Percentiles rank a stretch among this genome's conserved stretches.
phyloP scores from a whole-genome alignment of 768 basidiomycete species.

The Glaciozyma martinii region DNA sequence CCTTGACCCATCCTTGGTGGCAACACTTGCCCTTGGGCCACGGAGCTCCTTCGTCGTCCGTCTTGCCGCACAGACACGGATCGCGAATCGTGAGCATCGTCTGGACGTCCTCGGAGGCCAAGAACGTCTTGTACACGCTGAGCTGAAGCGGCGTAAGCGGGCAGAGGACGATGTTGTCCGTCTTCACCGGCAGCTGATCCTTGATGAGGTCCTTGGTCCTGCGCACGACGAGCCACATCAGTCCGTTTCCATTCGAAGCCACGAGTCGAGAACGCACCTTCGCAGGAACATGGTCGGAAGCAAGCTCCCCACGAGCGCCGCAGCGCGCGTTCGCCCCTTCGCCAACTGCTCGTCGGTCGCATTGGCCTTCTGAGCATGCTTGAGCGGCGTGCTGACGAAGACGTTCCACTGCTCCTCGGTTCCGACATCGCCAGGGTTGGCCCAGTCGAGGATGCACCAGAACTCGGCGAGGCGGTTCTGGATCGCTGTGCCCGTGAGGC shows the following conservation, averaged over 20 bases:
- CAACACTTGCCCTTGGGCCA: slow-evolving; percentile 56
- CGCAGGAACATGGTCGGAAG: slow-evolving; percentile 76
- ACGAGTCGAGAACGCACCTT: slow-evolving; percentile 45
- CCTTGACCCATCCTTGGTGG: slow-evolving; percentile 38
- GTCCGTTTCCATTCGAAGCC: slow-evolving; percentile 51
- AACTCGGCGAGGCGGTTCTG: slow-evolving; percentile 87
- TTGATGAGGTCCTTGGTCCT: slow-evolving; percentile 21
- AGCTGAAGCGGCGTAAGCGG: slow-evolving; percentile 67
- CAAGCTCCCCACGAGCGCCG: slow-evolving; percentile 55
- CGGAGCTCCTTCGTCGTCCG: slow-evolving; percentile 31
- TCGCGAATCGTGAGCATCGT: slow-evolving; percentile 64
- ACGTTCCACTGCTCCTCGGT: slow-evolving; percentile 51
- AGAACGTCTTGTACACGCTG: slow-evolving; percentile 50
- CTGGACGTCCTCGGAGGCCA: slow-evolving; percentile 54
- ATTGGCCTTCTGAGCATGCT: slow-evolving; percentile 56
- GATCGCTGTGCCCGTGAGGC: slow-evolving; percentile 63
- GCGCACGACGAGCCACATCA: not conserved
- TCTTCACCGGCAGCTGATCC: slow-evolving; percentile 69
- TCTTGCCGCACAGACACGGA: slow-evolving; percentile 53
- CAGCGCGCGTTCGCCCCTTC: slow-evolving; percentile 50
- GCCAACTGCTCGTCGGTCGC: slow-evolving; percentile 57
- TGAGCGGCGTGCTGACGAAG: slow-evolving; percentile 48
- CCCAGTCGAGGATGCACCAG: slow-evolving; percentile 61
- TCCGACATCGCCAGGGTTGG: slow-evolving; percentile 59
- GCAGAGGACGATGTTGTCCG: slow-evolving; percentile 87